Evolutionary conservation across 2,329 filamentous ascomycete species (phyloP).

Genomic region (Chaetomium sp.): DNA sequence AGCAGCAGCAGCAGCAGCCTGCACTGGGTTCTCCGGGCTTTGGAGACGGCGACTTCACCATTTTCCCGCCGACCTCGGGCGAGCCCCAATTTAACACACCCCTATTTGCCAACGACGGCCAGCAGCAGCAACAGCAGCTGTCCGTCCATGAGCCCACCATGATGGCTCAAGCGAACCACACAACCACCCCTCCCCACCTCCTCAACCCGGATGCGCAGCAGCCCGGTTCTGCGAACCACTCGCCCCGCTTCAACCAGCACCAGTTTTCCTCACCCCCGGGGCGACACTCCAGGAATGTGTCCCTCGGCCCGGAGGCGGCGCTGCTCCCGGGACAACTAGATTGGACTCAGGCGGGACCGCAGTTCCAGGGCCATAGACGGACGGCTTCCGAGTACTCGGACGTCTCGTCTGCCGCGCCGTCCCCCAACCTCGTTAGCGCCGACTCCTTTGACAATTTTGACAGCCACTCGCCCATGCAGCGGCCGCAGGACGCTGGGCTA

Average conservation of each 20-base stretch:
- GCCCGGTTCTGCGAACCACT: conserved; percentile 46
- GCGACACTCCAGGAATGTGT: conserved; percentile 49
- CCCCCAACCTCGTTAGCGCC: conserved; percentile 70
- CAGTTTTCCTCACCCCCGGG: conserved; percentile 46
- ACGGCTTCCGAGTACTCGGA: conserved; percentile 89
- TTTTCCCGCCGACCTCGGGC: conserved; percentile 52
- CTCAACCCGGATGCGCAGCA: conserved; percentile 43
- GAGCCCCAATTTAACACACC: conserved; percentile 55
- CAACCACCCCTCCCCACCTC: conserved; percentile 50
- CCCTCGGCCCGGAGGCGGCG: conserved; percentile 51
- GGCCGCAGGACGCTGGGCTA: conserved; percentile 62
- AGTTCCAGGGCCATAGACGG: conserved; percentile 77
- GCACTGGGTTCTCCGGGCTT: conserved; percentile 45
- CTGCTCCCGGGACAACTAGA: conserved; percentile 49
- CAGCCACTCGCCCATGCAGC: conserved; percentile 73
- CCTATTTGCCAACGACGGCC: conserved; percentile 50
- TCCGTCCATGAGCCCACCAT: conserved; percentile 42
- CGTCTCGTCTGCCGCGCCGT: conserved; percentile 77
- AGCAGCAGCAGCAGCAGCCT: conserved; percentile 25
- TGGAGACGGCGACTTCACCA: conserved; percentile 53
- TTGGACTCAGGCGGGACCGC: conserved; percentile 42
- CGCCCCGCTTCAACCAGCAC: conserved; percentile 50
- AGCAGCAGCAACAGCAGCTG: conserved; percentile 43
- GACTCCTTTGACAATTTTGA: conserved; percentile 73
- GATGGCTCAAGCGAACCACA: conserved; percentile 52